These are phyloP conservation scores for Penicillium simplicissimum DNA, from an alignment of 495 filamentous ascomycete genomes.

Conservation along the genomic window DNA sequence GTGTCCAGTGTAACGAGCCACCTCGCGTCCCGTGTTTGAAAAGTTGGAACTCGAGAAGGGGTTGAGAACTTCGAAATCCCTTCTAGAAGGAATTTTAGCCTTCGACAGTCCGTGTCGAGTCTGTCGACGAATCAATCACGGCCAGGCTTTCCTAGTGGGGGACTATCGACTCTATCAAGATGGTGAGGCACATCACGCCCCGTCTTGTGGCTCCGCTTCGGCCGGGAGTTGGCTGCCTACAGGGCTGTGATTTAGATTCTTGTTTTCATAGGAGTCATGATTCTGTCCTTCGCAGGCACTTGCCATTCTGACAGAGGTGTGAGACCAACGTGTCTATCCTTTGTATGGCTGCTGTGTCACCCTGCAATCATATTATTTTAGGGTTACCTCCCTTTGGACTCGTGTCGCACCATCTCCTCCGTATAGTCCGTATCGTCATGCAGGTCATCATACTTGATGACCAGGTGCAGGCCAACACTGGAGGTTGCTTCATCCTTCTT, in stretches of 20 bases:
- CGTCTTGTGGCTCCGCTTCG: neutral
- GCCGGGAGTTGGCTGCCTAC: neutral
- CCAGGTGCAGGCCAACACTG: neutral
- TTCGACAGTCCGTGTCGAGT: no score
- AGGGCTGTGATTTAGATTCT: neutral
- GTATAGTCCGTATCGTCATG: constrained; percentile 10
- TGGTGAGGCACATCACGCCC: constrained; percentile 16
- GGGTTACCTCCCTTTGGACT: neutral
- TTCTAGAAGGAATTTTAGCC: constrained; percentile 33
- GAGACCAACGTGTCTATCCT: neutral
- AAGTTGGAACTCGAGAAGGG: neutral
- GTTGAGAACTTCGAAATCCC: constrained; percentile 11
- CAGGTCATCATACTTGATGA: constrained; percentile 17
- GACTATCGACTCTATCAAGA: constrained; percentile 23
- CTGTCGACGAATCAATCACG: neutral
- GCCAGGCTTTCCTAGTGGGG: neutral
- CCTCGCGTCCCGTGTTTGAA: constrained; percentile 15
- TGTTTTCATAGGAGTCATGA: neutral
- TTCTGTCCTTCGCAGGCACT: neutral
- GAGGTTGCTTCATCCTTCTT: neutral
- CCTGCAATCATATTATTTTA: neutral
- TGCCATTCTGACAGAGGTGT: neutral
- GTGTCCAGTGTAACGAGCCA: constrained; percentile 8
- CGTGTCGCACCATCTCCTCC: constrained; percentile 27
- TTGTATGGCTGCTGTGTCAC: neutral